phyloP scores from a whole-genome alignment of 352 stramenopile species.

The Thraustochytrium sp. region DNA sequence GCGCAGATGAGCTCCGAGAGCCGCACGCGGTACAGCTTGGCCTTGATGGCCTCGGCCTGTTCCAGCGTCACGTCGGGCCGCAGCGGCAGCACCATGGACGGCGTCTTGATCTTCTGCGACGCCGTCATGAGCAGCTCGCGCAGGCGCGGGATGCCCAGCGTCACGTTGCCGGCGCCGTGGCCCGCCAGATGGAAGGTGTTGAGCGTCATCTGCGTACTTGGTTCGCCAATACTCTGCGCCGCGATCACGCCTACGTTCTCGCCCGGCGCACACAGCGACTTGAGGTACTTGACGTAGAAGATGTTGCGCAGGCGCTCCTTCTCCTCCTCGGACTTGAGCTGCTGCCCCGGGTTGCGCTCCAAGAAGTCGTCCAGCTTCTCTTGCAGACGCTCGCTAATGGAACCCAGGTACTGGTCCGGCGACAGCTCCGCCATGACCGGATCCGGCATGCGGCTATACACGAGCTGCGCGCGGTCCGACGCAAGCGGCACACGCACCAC shows the following conservation, averaged over 20 bases:
- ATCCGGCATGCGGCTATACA: conserved; percentile 4
- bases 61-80: conserved; percentile 30
- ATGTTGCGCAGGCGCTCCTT: neutral
- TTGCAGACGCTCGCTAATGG: conserved; percentile 19
- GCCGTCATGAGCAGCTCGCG: conserved; percentile 99
- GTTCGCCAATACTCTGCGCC: conserved; percentile 97
- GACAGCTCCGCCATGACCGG: conserved; percentile 23
- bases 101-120: conserved; percentile 92
- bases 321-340: neutral
- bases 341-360: neutral
- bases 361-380: neutral
- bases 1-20: conserved; percentile 13
- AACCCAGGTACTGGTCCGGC: conserved; percentile 19
- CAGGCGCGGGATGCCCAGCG: conserved; percentile 95
- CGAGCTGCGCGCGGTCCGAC: neutral
- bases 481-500: neutral
- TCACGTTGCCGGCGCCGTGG: conserved; percentile 98
- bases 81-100: conserved; percentile 97
- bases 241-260: conserved; percentile 97
- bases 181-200: conserved; percentile 99
- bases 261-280: conserved; percentile 86
- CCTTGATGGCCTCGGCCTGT: conserved; percentile 37
- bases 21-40: conserved; percentile 27
- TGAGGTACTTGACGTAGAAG: conserved; percentile 26
- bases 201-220: conserved; percentile 99